These are phyloP conservation scores for Amaranthus palmeri DNA, from an alignment of 148 eudicot genomes.

Conservation along the genomic window DNA sequence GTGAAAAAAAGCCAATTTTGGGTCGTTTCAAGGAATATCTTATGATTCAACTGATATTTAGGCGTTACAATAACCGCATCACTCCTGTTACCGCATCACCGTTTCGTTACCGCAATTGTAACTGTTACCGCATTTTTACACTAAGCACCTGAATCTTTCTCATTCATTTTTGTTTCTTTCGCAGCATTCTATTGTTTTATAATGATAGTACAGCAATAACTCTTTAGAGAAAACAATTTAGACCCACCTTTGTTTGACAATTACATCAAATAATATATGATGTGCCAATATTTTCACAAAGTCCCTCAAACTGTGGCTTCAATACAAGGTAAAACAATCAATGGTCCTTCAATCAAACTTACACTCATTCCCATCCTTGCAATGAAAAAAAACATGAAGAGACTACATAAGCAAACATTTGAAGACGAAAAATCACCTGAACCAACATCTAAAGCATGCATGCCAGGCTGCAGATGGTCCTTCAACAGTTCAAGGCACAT, in stretches of 20 bases:
- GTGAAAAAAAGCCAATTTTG: too few species aligned
- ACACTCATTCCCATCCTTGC: not conserved
- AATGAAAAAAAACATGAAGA: not conserved
- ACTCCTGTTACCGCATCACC: too few species aligned
- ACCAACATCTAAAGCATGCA: conserved; percentile 94
- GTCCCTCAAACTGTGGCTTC: not conserved
- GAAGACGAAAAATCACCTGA: conserved; percentile 51
- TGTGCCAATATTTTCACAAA: not conserved
- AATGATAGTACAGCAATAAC: not conserved
- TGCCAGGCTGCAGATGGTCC: conserved; percentile 82
- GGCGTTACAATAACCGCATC: too few species aligned
- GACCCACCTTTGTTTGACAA: not conserved
- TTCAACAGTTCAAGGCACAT: conserved; percentile 80
- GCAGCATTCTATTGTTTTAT: not conserved
- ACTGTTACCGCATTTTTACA: not conserved
- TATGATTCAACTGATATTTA: too few species aligned
- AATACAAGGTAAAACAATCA: not conserved
- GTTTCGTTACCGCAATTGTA: too few species aligned
- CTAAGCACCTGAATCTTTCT: not conserved
- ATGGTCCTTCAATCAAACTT: not conserved
- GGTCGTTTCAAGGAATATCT: too few species aligned
- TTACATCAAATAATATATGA: not conserved
- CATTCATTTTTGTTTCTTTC: not conserved
- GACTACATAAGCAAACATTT: not conserved
- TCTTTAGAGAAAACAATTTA: not conserved